Evolutionary conservation across 1,139 yeast species (phyloP), one percentile per base, ranked within the genome.

Genomic region (Saccharomycopsis phalli): DNA sequence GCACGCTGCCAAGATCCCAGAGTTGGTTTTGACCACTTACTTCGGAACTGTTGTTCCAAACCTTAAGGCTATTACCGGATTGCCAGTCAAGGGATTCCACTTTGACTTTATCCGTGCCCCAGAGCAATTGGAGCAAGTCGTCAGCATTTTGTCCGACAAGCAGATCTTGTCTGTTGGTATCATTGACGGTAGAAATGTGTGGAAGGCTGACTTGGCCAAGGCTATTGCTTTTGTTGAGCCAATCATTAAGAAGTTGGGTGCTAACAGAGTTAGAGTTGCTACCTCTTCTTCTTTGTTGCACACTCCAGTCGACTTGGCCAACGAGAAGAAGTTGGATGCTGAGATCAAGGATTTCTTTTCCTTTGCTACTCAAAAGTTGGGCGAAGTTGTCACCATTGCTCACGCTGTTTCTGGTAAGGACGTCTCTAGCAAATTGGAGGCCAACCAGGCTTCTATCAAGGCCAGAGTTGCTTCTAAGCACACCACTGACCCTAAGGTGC

Each of bases 21-120:
- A 82, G 64, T 66, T 91, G 57, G 68, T 80, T 55, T 67, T 91
- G 61, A 75, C 98, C 62, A 72, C 97, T 56, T 91, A 91, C 77
- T 91, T 91, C 63, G 98, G 98, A 73, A 95, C 93, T 60, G 95
- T 84, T 56, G 81, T 88, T 69, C 97, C 97, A 70, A 91, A 91
- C 82, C 71, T 88, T 65, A 69, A 69, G 53, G 91, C 96, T 53
- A 73, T 91, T 66, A 77, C 81, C 72, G 80, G 74, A 54, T 76
- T 91, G 62, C 94, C 95, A 60, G 95, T 91, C 55, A 71, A 91
- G 55, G 95, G 94, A 65, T 76, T 80, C 82, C 98, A 91, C 76
- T 84, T 83, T 62, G 98, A 91, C 72, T 84, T 86, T 57, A 93
- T 79, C 64, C 87, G 96, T 76, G 83, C 78, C 54, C 95, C 98